Base-by-base conservation (phyloP, 1,284 basidiomycete species). In the Laetiporus sulphureus region DNA sequence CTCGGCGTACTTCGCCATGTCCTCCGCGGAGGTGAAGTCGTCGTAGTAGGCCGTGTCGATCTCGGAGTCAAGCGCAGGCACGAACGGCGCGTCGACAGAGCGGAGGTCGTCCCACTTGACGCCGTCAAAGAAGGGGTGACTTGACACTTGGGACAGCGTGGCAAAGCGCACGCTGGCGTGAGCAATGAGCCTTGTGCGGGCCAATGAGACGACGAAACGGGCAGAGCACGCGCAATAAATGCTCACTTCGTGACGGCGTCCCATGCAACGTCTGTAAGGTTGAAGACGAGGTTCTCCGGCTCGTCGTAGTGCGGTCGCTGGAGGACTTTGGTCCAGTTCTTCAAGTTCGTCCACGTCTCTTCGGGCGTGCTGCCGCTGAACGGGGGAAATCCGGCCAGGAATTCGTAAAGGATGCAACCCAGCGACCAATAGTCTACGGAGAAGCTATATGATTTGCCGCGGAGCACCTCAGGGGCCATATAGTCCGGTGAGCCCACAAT, bases 401-500 rank as follows among this genome's bases (percentile, higher is more conserved):
- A 97, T 66, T 98, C 93, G 68, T 98, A 99, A 21, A 99, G 69
- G 56, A 99, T 99, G 63, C 96, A 99, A 8, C 96, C 96, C 3
- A 99, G 75, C 4, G 91, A 95, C 96, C 96, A 99, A 60, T 91
- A 99, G 66, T 99, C 96, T 42, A 98, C 96, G 0, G 91, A 89
- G 61, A 87, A 96, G 0, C 86, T 87, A 66, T 99, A 99, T 4
- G 91, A 86, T 59, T 93, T 91, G 25, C 91, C 94, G 20, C 94
- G 83, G 15, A 99, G 77, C 22, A 98, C 95, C 65, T 98, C 94
- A 0, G 87, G 83, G 2, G 87, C 87, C 87, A 91, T 90, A 58
- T 99, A 99, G 66, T 99, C 96, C 0, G 96, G 96, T 2, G 91
- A 95, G 12, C 96, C 96, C 25, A 99, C 96, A 47, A 99, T 92